Percentiles rank a stretch among this genome's conserved stretches.
These are phyloP conservation scores for Ogataea trehaloabstinens DNA, from an alignment of 805 yeast species.

Conservation along the genomic window DNA sequence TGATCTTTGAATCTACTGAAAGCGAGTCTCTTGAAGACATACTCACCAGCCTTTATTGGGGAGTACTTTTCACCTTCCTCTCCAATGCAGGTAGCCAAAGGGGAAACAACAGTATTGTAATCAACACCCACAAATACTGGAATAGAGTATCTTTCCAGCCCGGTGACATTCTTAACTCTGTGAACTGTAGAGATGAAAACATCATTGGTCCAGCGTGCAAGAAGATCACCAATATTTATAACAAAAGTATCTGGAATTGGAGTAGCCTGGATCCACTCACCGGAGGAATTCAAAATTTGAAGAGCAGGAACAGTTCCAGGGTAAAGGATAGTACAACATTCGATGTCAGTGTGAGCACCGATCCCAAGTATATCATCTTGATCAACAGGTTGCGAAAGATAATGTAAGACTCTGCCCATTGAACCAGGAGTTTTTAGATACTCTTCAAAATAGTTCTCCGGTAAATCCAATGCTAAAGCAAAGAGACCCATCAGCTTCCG, in stretches of 20 bases:
- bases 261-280: constrained; percentile 35
- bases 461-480: constrained; percentile 30
- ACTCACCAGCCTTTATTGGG: constrained; percentile 17
- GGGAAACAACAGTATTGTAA: constrained; percentile 19
- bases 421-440: constrained; percentile 27
- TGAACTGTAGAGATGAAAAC: constrained; percentile 35
- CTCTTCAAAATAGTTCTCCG: constrained; percentile 25
- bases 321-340: constrained; percentile 30
- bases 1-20: constrained; percentile 11
- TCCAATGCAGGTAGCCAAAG: constrained; percentile 21
- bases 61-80: constrained; percentile 13
- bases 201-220: constrained; percentile 36
- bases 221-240: constrained; percentile 37
- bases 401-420: constrained; percentile 31
- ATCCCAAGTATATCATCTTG: constrained; percentile 30
- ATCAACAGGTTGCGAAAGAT: constrained; percentile 29
- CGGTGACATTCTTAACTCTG: constrained; percentile 32
- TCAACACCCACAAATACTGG: constrained; percentile 26
- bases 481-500: constrained; percentile 25
- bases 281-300: constrained; percentile 32
- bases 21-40: constrained; percentile 16
- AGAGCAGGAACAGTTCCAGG: constrained; percentile 34
- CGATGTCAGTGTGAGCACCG: constrained; percentile 37
- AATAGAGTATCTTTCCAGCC: constrained; percentile 23
- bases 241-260: constrained; percentile 33